phyloP scores from a whole-genome alignment of 352 stramenopile species.

The Pythium coloratum region DNA sequence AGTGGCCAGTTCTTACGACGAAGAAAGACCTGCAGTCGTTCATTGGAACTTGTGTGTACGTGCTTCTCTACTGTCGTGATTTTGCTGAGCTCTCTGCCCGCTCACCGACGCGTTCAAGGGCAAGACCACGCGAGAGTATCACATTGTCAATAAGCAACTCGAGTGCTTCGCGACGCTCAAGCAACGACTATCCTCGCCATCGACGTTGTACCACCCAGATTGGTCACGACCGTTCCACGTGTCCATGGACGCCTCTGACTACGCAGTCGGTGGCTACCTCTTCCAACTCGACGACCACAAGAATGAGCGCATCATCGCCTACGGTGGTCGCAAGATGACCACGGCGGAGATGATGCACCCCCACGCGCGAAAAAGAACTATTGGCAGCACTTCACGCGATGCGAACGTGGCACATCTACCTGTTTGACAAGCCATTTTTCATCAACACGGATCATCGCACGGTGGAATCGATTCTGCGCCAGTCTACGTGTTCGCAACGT shows the following conservation, averaged over 20 bases:
- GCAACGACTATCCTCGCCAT: background rate
- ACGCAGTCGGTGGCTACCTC: constrained; percentile 16
- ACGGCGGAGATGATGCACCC: constrained; percentile 9
- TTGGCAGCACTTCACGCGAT: constrained; percentile 13
- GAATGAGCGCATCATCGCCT: constrained; percentile 10
- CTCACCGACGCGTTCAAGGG: constrained; percentile 10
- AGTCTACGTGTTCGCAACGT: constrained; percentile 13
- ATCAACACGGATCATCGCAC: constrained; percentile 25
- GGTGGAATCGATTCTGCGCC: constrained; percentile 18
- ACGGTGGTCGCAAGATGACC: constrained; percentile 19
- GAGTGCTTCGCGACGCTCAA: constrained; percentile 15
- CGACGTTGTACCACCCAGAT: constrained; percentile 7
- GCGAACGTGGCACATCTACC: constrained; percentile 4
- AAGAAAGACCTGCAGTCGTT: constrained; percentile 17
- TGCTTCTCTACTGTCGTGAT: constrained; percentile 16
- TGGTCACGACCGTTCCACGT: constrained; percentile 13
- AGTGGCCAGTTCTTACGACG: constrained; percentile 20
- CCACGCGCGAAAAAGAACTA: constrained; percentile 19
- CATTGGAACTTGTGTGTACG: constrained; percentile 19
- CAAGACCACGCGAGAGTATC: constrained; percentile 1
- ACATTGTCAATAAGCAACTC: constrained; percentile 2
- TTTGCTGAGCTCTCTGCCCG: constrained; percentile 19
- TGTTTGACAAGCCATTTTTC: constrained; percentile 24
- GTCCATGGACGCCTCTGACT: constrained; percentile 15
- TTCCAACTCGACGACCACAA: constrained; percentile 15